Percentiles rank a stretch among this genome's conserved stretches.
phyloP scores from a whole-genome alignment of 2,329 filamentous ascomycete genomes.

The Epichloe bromicola region DNA sequence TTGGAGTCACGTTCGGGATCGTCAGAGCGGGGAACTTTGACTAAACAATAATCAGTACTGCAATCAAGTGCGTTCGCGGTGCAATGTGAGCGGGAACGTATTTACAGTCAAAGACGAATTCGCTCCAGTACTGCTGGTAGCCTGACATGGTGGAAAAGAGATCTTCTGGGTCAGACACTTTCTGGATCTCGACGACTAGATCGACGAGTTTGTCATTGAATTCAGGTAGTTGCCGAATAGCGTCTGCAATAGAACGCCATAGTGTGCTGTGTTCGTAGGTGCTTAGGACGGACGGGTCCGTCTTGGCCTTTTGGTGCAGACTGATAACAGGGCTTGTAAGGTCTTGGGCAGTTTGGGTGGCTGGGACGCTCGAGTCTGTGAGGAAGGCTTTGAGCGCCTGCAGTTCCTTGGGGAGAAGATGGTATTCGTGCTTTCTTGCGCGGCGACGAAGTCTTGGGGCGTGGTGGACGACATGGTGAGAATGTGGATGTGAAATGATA shows the following conservation, averaged over 20 bases:
- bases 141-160: background rate
- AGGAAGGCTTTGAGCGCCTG: background rate
- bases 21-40: background rate
- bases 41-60: background rate
- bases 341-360: background rate
- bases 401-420: background rate
- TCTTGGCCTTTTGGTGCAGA: background rate
- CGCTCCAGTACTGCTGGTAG: background rate
- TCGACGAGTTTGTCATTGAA: background rate
- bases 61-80: no score
- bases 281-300: background rate
- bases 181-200: slow-evolving; percentile 1
- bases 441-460: background rate
- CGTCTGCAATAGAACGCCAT: background rate
- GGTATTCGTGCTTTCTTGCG: background rate
- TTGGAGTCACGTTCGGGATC: slow-evolving; percentile 1
- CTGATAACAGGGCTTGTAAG: background rate
- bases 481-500: background rate
- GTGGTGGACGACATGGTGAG: background rate
- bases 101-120: background rate
- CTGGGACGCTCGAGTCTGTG: background rate
- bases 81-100: background rate
- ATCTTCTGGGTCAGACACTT: background rate
- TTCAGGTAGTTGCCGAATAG: background rate
- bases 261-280: background rate